Evolutionary conservation across 2,329 filamentous ascomycete species (phyloP), one percentile per base, ranked within the genome.

Genomic region (Juglanconis juglandina): DNA sequence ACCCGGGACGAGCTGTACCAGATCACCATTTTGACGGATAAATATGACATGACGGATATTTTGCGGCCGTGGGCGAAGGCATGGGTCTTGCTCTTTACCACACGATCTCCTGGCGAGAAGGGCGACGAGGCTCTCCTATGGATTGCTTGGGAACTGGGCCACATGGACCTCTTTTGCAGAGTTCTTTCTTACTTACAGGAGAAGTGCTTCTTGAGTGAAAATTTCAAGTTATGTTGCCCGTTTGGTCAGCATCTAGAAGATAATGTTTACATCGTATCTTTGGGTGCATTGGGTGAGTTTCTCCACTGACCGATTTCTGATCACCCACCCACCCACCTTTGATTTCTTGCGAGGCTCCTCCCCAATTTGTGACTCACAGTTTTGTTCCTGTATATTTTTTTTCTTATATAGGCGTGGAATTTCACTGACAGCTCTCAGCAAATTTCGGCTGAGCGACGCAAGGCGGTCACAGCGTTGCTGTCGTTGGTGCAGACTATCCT

Each of bases 11-110:
- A 67, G 1, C 58, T 73, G 1, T 73, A 68, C 60, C 56, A 68
- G 0, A 56, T 73, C 3, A 66, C 70, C 0, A 64, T 69, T 0
- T 37, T 73, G 14, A 69, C 69, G 1, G 64, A 73, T 37, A 73
- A 72, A 48, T 73, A 73, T 62, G 67, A 71, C 54, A 61, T 69
- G 10, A 70, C 69, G 0, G 14, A 33, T 4, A 11, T n/a, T 7
- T 32, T 55, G 30, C 57, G 17, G 5, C 57, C 57, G 4, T 55
- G 44, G 51, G n/a, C 35, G 11, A 9, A 33, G 47, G 5, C 13
- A 33, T 49, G 47, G 47, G 11, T 49, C 7, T 3, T 33, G 47
- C 30, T 6, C 11, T 49, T 47, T 30, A 3, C 17, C 8, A 11
- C 14, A 8, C 9, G 44, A 8, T 24, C 4, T 2, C 3, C 5